Base-by-base conservation (phyloP, 2,329 filamentous ascomycete species). In the Colletotrichum scovillei region DNA sequence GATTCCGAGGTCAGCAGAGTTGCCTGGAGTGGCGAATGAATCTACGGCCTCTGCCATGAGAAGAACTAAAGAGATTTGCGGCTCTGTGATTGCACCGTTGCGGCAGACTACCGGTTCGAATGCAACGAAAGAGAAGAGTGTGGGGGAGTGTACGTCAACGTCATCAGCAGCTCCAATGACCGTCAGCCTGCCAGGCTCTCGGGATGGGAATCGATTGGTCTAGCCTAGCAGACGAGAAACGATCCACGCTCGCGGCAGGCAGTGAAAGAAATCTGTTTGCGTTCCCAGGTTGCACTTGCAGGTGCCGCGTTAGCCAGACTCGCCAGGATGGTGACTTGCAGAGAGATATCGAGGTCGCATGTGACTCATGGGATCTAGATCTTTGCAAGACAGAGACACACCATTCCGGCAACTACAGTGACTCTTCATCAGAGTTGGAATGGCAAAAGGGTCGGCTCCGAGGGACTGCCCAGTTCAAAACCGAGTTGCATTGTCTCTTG, bases 21-120 rank as follows among this genome's bases (percentile, higher is more conserved):
- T 64, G 62, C 62, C 62, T 38, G 22, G 49, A 22, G 62, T 64
- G 62, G 62, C 62, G 62, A 64, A 22, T 38, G 22, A 30, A 32
- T 42, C 19, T n/a, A 28, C 28, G 32, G 19, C 42, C 49, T 38
- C 28, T 55, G 46, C 30, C 30, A n/a, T 28, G 49, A 53, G 49
- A 28, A n/a, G 22, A 30, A 63, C 42, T 22, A 24, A 26, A 24
- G 12, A 11, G 49, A n/a, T 22, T n/a, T 53, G 30, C 62, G 46
- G 28, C 14, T 38, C 30, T 14, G 52, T 35, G 46, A 24, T 53
- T 53, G 32, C 7, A 26, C 12, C 12, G 28, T 55, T 64, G 62
- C 26, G 4, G 35, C 5, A 46, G 28, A 38, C n/a, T 49, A 24
- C 58, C 11, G 32, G 32, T 35, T 12, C 32, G 32, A 35, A 11